These are phyloP conservation scores for Phytophthora uliginosa DNA, from an alignment of 352 stramenopile genomes.

Conservation along the genomic window DNA sequence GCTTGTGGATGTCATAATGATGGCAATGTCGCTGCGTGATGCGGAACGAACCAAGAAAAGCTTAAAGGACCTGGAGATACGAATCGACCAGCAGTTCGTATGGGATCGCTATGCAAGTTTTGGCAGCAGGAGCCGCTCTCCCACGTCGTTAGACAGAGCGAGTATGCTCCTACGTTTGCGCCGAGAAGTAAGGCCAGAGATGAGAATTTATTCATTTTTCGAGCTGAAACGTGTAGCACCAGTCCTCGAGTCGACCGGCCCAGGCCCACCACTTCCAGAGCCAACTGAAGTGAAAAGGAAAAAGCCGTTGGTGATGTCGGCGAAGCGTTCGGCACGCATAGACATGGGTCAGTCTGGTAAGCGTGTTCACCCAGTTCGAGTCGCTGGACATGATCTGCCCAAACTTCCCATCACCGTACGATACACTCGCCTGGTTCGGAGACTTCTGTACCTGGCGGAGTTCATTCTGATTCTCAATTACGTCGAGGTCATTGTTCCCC, in stretches of 20 bases:
- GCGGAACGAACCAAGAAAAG: background rate
- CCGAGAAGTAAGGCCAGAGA: conserved; percentile 1
- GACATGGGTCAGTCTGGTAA: background rate
- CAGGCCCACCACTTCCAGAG: background rate
- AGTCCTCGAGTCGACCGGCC: background rate
- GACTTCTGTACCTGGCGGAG: conserved; percentile 36
- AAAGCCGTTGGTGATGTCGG: background rate
- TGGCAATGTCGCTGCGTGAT: conserved; percentile 16
- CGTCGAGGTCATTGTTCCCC: conserved; percentile 39
- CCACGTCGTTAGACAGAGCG: conserved; percentile 2
- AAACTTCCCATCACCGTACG: conserved; percentile 9
- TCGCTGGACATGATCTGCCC: background rate
- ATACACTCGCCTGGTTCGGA: conserved; percentile 14
- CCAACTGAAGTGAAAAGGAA: background rate
- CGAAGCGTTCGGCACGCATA: background rate
- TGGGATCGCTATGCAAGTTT: background rate
- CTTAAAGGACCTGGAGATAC: background rate
- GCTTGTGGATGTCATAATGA: conserved; percentile 18
- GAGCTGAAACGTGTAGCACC: conserved; percentile 9
- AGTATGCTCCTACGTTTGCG: conserved; percentile 9
- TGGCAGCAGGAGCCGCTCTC: background rate
- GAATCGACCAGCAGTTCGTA: conserved; percentile 2
- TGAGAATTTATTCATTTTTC: conserved; percentile 7
- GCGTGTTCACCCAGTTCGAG: background rate
- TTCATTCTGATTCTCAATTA: conserved; percentile 44